Evolutionary conservation across 495 filamentous ascomycete genomes (phyloP).

Genomic region (Darksidea phi): DNA sequence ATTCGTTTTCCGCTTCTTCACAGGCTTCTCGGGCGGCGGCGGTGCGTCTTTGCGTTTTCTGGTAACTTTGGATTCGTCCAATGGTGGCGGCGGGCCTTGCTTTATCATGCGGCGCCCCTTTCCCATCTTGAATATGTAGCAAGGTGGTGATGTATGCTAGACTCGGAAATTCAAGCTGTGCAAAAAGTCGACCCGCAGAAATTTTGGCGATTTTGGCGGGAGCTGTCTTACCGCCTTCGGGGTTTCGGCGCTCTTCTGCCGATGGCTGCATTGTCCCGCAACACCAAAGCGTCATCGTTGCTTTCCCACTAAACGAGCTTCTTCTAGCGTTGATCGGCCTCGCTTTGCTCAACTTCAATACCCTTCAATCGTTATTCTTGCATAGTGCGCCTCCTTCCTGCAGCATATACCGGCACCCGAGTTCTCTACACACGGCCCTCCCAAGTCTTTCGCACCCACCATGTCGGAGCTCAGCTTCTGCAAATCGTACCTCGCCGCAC

Average conservation of each 20-base stretch:
- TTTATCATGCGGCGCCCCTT: constrained; percentile 89
- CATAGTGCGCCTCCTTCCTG: too few species aligned
- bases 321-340: too few species aligned
- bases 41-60: constrained; percentile 69
- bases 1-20: constrained; percentile 26
- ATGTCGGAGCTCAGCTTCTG: constrained; percentile 89
- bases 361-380: too few species aligned
- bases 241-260: background rate
- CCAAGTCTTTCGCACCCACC: too few species aligned
- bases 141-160: too few species aligned
- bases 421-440: too few species aligned
- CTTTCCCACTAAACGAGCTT: background rate
- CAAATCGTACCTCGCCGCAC: constrained; percentile 73
- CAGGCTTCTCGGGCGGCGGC: constrained; percentile 34
- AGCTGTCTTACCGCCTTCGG: constrained; percentile 26
- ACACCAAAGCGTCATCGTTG: constrained; percentile 29
- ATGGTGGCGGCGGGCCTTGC: constrained; percentile 79
- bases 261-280: constrained; percentile 3
- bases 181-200: constrained; percentile 13
- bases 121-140: constrained; percentile 63
- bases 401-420: background rate
- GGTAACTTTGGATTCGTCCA: constrained; percentile 75
- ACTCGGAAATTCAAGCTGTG: too few species aligned
- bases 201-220: constrained; percentile 18
- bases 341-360: too few species aligned